Percentiles rank a stretch among this genome's conserved stretches.
Conservation (phyloP, 352 stramenopile species). For the Pythium folliculosum region DNA sequence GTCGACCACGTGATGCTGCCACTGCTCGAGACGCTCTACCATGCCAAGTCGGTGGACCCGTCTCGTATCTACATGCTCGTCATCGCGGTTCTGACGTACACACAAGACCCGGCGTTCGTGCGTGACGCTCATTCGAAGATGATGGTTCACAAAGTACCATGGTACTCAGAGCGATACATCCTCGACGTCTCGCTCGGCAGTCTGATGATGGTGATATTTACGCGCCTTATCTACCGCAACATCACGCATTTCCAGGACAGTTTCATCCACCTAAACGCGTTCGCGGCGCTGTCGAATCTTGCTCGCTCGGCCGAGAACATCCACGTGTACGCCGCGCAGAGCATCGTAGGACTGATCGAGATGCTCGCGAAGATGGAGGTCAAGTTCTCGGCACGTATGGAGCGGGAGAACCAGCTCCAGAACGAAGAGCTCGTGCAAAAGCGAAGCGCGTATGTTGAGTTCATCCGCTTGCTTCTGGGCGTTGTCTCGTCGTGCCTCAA, state of each 20-base stretch:
- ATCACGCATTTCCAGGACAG: constrained; percentile 82
- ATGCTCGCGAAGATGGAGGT: constrained; percentile 78
- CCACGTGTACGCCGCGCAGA: constrained; percentile 74
- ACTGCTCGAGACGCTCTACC: constrained; percentile 75
- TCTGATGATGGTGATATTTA: constrained; percentile 79
- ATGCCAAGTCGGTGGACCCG: constrained; percentile 59
- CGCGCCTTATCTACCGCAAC: constrained; percentile 73
- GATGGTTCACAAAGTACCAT: constrained; percentile 60
- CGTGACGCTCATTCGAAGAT: constrained; percentile 59
- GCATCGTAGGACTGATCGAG: constrained; percentile 64
- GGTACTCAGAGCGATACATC: constrained; percentile 83
- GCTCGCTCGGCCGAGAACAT: constrained; percentile 70
- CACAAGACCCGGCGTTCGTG: constrained; percentile 64
- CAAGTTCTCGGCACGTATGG: constrained; percentile 56
- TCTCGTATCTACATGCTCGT: constrained; percentile 74
- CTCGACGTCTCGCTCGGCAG: constrained; percentile 73
- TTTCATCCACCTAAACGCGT: constrained; percentile 77
- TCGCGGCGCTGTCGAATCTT: constrained; percentile 74
- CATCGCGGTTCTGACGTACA: constrained; percentile 69
- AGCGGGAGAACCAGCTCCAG: constrained; percentile 38
- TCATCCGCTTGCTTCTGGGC: constrained; percentile 68
- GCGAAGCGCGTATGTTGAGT: constrained; percentile 71
- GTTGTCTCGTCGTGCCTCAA: constrained; percentile 72
- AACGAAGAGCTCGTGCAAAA: constrained; percentile 55
- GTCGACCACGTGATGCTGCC: constrained; percentile 57